A percentile compares a stretch with the other conserved stretches of the same genome.
These are phyloP conservation scores for Colletotrichum orbiculare DNA, from an alignment of 2,329 filamentous ascomycete genomes.

Conservation along the genomic window DNA sequence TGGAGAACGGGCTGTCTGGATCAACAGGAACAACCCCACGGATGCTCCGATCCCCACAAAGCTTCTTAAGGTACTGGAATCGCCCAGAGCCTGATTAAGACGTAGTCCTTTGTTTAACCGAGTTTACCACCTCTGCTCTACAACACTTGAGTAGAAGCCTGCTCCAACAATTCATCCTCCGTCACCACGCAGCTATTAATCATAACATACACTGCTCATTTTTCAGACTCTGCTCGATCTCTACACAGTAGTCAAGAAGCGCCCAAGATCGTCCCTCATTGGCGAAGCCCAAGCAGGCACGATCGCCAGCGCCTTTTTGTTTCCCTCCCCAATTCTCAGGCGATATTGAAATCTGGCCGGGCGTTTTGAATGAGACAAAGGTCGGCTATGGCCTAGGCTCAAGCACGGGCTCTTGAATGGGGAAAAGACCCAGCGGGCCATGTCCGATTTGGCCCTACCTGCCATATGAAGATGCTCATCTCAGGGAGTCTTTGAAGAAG, in stretches of 20 bases:
- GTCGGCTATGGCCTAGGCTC: slow-evolving; percentile 81
- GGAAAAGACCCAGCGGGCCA: slow-evolving; percentile 76
- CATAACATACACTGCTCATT: too few relatives aligned
- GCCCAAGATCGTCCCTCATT: slow-evolving; percentile 73
- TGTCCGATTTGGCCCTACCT: slow-evolving; percentile 82
- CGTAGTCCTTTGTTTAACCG: slow-evolving; percentile 82
- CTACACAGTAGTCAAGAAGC: too few relatives aligned
- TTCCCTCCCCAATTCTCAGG: slow-evolving; percentile 67
- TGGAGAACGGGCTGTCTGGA: slow-evolving; percentile 42
- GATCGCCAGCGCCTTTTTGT: slow-evolving; percentile 77
- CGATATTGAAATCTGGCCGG: slow-evolving; percentile 77
- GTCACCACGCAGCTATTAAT: slow-evolving; percentile 74
- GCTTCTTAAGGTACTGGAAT: slow-evolving; percentile 70
- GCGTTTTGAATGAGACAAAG: slow-evolving; percentile 74
- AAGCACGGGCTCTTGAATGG: slow-evolving; percentile 72
- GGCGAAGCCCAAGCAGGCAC: slow-evolving; percentile 69
- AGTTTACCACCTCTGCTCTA: slow-evolving; percentile 84
- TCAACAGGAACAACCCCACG: slow-evolving; percentile 87
- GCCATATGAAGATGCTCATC: slow-evolving; percentile 75
- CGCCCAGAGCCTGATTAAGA: slow-evolving; percentile 64
- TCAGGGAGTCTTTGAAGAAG: slow-evolving; percentile 71
- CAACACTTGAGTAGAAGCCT: slow-evolving; percentile 68
- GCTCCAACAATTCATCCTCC: slow-evolving; percentile 69
- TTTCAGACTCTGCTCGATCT: too few relatives aligned
- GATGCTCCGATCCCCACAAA: slow-evolving; percentile 74